Evolutionary conservation across 2,329 filamentous ascomycete genomes (phyloP).

Genomic region (Penicillium sp.): DNA sequence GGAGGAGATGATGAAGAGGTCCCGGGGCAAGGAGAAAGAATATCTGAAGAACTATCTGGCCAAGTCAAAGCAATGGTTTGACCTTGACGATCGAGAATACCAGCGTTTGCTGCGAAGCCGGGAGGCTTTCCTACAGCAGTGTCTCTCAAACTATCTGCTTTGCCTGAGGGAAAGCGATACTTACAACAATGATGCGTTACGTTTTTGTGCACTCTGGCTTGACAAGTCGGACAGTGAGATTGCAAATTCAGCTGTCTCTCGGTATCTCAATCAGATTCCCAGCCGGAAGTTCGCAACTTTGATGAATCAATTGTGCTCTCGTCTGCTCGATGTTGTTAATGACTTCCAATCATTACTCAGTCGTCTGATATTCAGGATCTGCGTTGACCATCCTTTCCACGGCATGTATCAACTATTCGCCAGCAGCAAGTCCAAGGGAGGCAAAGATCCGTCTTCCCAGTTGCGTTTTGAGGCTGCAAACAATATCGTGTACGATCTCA

Average conservation of each 20-base stretch:
- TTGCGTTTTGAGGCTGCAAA: conserved; percentile 71
- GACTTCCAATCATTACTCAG: conserved; percentile 74
- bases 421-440: conserved; percentile 62
- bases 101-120: conserved; percentile 71
- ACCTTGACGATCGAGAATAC: conserved; percentile 85
- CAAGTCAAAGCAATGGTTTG: conserved; percentile 81
- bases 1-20: conserved; percentile 54
- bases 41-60: conserved; percentile 59
- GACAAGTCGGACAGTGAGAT: conserved; percentile 72
- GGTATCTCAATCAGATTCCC: conserved; percentile 68
- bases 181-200: conserved; percentile 82
- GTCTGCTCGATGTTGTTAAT: conserved; percentile 66
- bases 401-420: conserved; percentile 97
- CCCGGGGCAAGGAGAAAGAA: conserved; percentile 52
- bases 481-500: conserved; percentile 61
- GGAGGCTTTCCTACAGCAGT: conserved; percentile 78
- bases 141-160: conserved; percentile 87
- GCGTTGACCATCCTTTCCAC: conserved; percentile 89
- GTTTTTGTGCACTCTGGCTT: conserved; percentile 92
- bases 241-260: conserved; percentile 72
- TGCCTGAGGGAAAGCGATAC: conserved; percentile 80
- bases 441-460: conserved; percentile 69
- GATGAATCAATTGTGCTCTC: conserved; percentile 96
- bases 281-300: conserved; percentile 87
- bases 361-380: conserved; percentile 74